These are phyloP conservation scores for Boechera stricta DNA, from an alignment of 345 rosid genomes.

Conservation along the genomic window DNA sequence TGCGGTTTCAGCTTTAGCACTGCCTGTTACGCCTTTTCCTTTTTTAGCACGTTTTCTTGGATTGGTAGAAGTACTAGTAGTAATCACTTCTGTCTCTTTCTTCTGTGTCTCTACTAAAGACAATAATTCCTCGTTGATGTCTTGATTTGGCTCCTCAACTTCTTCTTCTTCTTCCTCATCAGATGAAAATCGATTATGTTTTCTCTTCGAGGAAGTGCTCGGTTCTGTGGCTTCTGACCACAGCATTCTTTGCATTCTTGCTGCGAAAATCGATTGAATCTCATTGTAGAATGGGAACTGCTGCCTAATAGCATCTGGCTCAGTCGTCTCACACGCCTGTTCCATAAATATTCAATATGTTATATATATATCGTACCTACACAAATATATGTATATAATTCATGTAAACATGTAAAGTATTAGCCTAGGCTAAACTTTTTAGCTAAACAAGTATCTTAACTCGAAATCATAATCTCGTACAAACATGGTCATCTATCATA, in stretches of 20 bases:
- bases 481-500: conserved; percentile 9
- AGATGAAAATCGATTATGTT: conserved; percentile 58
- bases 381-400: background rate
- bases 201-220: conserved; percentile 67
- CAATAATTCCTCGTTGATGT: conserved; percentile 38
- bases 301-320: conserved; percentile 71
- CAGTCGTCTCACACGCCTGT: conserved; percentile 86
- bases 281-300: conserved; percentile 86
- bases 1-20: conserved; percentile 12
- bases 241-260: conserved; percentile 75
- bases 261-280: conserved; percentile 68
- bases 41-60: conserved; percentile 55
- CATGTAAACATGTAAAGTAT: background rate
- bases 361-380: background rate
- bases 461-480: conserved; percentile 1
- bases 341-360: conserved; percentile 9
- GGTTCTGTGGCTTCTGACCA: conserved; percentile 83
- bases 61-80: conserved; percentile 27
- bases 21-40: conserved; percentile 50
- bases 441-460: conserved; percentile 7
- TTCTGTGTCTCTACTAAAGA: conserved; percentile 41
- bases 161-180: conserved; percentile 67
- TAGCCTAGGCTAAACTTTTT: background rate
- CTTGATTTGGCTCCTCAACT: conserved; percentile 37
- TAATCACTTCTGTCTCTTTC: conserved; percentile 38